phyloP scores from a whole-genome alignment of 352 stramenopile species.

The Globisporangium paddicum region DNA sequence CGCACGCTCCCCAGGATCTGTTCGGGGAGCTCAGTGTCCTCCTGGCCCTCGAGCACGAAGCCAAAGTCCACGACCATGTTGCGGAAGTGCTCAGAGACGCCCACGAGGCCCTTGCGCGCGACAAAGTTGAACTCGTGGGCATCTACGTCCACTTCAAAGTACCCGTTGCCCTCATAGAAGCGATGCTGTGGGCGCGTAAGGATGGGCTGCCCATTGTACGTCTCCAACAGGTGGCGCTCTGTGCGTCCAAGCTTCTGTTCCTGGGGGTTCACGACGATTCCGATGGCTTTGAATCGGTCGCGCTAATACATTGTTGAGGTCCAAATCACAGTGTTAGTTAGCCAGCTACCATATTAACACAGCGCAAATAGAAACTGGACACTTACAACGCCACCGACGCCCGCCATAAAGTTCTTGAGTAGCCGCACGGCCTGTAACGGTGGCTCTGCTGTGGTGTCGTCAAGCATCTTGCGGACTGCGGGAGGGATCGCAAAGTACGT shows the following conservation, averaged over 20 bases:
- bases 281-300: constrained; percentile 81
- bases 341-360: not conserved
- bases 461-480: constrained; percentile 45
- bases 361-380: too few species aligned
- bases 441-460: constrained; percentile 23
- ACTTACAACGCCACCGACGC: constrained; percentile 26
- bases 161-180: constrained; percentile 63
- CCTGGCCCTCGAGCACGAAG: constrained; percentile 75
- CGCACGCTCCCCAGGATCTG: constrained; percentile 73
- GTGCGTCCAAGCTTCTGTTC: constrained; percentile 68
- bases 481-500: constrained; percentile 72
- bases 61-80: constrained; percentile 86
- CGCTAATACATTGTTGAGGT: constrained; percentile 24
- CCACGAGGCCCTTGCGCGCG: constrained; percentile 64
- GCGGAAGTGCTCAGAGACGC: constrained; percentile 66
- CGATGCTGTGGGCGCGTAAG: constrained; percentile 74
- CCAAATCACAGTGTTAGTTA: not conserved
- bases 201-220: constrained; percentile 81
- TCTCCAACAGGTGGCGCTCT: constrained; percentile 71
- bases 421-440: constrained; percentile 47
- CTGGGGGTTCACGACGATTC: constrained; percentile 70
- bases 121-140: constrained; percentile 84
- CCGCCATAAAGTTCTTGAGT: constrained; percentile 36
- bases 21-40: constrained; percentile 71
- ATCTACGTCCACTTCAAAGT: constrained; percentile 84